Evolutionary conservation across 78 protist genomes (phyloP).

Genomic region (Polysphondylium violaceum): DNA sequence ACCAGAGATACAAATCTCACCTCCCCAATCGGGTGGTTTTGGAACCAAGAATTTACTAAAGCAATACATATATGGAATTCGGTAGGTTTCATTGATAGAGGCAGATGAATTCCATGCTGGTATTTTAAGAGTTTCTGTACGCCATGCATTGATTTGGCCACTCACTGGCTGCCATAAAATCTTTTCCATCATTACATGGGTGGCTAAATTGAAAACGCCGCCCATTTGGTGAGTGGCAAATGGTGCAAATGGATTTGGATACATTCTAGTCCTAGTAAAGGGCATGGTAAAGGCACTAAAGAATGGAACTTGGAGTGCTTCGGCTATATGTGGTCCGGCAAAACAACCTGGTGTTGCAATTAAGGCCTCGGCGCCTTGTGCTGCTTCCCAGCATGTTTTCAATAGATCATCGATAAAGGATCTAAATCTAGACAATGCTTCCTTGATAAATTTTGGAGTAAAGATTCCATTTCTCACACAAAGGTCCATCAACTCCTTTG

Average conservation of each 20-base stretch:
- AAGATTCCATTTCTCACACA: constrained; percentile 76
- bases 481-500: constrained; percentile 78
- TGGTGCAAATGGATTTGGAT: constrained; percentile 78
- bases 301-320: constrained; percentile 69
- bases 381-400: constrained; percentile 64
- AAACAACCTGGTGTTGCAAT: constrained; percentile 82
- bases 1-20: constrained; percentile 70
- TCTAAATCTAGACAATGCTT: constrained; percentile 64
- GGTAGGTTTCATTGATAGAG: constrained; percentile 44
- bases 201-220: constrained; percentile 68
- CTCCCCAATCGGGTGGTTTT: constrained; percentile 80
- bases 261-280: constrained; percentile 57
- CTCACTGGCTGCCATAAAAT: constrained; percentile 64
- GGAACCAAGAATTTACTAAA: constrained; percentile 62
- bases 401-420: constrained; percentile 76
- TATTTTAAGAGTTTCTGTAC: constrained; percentile 31
- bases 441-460: constrained; percentile 55
- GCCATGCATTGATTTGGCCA: constrained; percentile 64
- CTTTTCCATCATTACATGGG: constrained; percentile 76
- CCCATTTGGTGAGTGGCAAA: constrained; percentile 65
- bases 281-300: constrained; percentile 80
- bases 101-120: constrained; percentile 54
- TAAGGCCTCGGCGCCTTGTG: constrained; percentile 44
- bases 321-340: constrained; percentile 83
- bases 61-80: constrained; percentile 77